Conservation (phyloP, 2,329 filamentous ascomycete genomes). For the Hortaea werneckii region DNA sequence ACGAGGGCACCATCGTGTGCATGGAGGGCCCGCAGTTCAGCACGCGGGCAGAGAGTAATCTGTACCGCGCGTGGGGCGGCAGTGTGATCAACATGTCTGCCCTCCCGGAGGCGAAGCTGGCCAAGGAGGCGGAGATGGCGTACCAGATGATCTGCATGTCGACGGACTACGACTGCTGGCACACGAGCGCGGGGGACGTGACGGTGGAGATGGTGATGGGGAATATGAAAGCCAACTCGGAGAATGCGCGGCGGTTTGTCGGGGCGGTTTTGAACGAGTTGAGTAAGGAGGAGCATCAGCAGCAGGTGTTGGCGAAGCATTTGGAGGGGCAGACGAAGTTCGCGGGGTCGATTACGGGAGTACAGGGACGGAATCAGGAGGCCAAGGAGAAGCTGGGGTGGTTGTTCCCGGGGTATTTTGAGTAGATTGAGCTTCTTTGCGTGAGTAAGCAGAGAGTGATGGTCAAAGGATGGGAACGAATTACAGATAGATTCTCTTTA, state of each 20-base stretch:
- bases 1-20: conserved; percentile 75
- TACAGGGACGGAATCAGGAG: conserved; percentile 60
- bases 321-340: conserved; percentile 66
- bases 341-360: conserved; percentile 74
- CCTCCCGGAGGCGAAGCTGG: conserved; percentile 90
- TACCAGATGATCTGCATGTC: conserved; percentile 99
- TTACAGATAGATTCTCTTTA: too few species aligned
- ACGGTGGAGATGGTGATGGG: conserved; percentile 95
- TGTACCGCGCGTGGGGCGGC: conserved; percentile 91
- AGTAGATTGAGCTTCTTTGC: conserved; percentile 17
- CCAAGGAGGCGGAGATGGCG: conserved; percentile 86
- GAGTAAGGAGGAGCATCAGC: conserved; percentile 62
- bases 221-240: conserved; percentile 86
- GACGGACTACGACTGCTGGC: conserved; percentile 99
- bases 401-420: conserved; percentile 75
- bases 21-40: conserved; percentile 99
- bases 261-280: conserved; percentile 81
- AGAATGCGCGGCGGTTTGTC: conserved; percentile 78
- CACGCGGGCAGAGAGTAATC: conserved; percentile 85
- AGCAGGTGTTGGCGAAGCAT: conserved; percentile 72
- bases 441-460: background rate
- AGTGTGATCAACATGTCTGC: conserved; percentile 97
- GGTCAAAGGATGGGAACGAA: background rate
- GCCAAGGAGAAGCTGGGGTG: conserved; percentile 72
- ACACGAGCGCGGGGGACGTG: conserved; percentile 60